phyloP scores from a whole-genome alignment of 23 red algal species.

The Chondrus crispus region DNA sequence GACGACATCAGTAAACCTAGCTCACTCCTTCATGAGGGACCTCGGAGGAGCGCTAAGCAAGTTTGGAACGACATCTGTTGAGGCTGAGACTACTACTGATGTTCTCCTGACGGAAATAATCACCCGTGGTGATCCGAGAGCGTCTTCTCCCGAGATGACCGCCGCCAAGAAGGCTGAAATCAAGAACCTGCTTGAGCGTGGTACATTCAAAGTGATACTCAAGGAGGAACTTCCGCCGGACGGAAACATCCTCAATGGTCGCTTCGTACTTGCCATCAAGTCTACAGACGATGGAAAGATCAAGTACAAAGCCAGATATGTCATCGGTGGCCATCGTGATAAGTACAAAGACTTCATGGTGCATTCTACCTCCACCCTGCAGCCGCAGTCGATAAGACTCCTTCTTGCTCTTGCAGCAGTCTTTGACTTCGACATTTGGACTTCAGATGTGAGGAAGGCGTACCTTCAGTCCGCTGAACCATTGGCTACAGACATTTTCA shows the following conservation, averaged over 20 bases:
- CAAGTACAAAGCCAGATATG: not conserved
- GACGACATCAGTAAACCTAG: not conserved
- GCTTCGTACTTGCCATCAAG: conserved; percentile 19
- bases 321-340: not conserved
- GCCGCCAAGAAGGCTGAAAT: not conserved
- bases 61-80: not conserved
- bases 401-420: not conserved
- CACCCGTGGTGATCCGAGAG: not conserved
- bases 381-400: not conserved
- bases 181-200: not conserved
- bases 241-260: not conserved
- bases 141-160: not conserved
- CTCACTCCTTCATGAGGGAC: not conserved
- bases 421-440: not conserved
- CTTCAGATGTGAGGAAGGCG: not conserved
- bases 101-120: not conserved
- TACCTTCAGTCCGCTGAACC: conserved; percentile 18
- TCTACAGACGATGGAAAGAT: not conserved
- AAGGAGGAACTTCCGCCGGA: not conserved
- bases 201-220: not conserved
- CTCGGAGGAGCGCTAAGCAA: not conserved
- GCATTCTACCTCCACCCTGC: not conserved
- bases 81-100: not conserved
- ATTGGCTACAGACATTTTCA: not conserved
- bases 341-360: conserved; percentile 7